A percentile compares a stretch with the other conserved stretches of the same genome.
Evolutionary conservation across 192 early-diverging fungal species (phyloP).

Genomic region (Backusella australiensis): DNA sequence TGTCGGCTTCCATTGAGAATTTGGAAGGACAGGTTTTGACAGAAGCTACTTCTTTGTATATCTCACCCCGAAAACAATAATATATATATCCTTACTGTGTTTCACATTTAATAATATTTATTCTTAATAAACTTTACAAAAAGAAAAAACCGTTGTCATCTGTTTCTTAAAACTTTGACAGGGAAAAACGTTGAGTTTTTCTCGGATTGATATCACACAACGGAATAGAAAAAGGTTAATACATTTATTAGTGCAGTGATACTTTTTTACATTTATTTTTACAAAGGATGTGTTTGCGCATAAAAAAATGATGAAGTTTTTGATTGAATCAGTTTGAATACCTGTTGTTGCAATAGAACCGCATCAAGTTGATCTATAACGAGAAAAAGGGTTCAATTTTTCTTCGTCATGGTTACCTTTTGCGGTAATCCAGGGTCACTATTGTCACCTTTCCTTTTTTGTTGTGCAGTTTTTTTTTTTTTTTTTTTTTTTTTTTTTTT

Average conservation of each 20-base stretch:
- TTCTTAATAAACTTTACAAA: neutral
- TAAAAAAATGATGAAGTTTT: no score
- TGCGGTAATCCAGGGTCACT: neutral
- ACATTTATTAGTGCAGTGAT: neutral
- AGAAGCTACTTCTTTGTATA: slow-evolving; percentile 67
- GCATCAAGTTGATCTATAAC: no score
- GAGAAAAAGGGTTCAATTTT: neutral
- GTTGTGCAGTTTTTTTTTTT: no score
- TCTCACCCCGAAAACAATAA: slow-evolving; percentile 43
- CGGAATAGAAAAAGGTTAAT: neutral
- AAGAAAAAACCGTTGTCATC: neutral
- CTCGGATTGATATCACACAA: neutral
- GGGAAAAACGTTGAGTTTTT: neutral
- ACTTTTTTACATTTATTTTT: neutral
- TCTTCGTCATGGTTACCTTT: neutral
- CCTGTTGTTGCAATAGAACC: neutral
- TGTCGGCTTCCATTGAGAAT: slow-evolving; percentile 61
- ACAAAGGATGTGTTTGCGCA: neutral
- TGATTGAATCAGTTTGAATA: neutral
- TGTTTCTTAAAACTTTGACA: no score
- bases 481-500: neutral
- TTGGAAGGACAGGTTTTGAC: slow-evolving; percentile 52
- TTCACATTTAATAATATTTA: neutral
- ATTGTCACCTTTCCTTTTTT: neutral
- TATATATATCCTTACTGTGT: neutral